Evolutionary conservation across 495 filamentous ascomycete species (phyloP).

Genomic region (Aspergillus bertholletiae): DNA sequence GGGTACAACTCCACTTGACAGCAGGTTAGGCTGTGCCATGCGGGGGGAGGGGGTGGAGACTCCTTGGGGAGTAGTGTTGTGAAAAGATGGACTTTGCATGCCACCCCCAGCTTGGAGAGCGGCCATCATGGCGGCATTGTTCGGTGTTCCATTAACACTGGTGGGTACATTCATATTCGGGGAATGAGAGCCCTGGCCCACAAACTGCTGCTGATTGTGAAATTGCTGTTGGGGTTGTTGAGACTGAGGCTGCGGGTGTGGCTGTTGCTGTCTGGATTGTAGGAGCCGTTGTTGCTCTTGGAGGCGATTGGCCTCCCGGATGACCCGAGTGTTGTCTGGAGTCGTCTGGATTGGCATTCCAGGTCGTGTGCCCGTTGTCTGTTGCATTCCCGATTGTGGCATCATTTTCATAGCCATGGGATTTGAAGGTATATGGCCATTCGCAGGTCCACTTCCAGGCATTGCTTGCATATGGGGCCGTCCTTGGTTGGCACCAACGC

Average conservation of each 20-base stretch:
- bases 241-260: conserved; percentile 34
- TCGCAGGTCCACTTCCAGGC: conserved; percentile 31
- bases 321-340: conserved; percentile 49
- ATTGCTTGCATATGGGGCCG: conserved; percentile 41
- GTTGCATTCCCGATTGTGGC: conserved; percentile 69
- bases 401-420: conserved; percentile 64
- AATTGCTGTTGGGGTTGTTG: conserved; percentile 42
- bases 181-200: conserved; percentile 41
- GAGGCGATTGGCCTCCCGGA: conserved; percentile 59
- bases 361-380: conserved; percentile 53
- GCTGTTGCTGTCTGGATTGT: conserved; percentile 61
- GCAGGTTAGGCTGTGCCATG: conserved; percentile 47
- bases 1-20: conserved; percentile 52
- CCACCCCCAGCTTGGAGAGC: conserved; percentile 47
- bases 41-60: conserved; percentile 51
- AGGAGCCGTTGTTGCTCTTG: conserved; percentile 64
- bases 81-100: conserved; percentile 48
- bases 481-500: conserved; percentile 34
- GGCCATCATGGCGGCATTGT: conserved; percentile 50
- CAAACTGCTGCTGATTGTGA: conserved; percentile 37
- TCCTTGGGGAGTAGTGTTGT: conserved; percentile 37
- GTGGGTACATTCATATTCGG: conserved; percentile 38
- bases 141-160: conserved; percentile 52
- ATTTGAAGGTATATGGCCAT: conserved; percentile 49
- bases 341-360: conserved; percentile 54